Evolutionary conservation across 148 eudicot species (phyloP).

Genomic region (Camellia granthamiana): DNA sequence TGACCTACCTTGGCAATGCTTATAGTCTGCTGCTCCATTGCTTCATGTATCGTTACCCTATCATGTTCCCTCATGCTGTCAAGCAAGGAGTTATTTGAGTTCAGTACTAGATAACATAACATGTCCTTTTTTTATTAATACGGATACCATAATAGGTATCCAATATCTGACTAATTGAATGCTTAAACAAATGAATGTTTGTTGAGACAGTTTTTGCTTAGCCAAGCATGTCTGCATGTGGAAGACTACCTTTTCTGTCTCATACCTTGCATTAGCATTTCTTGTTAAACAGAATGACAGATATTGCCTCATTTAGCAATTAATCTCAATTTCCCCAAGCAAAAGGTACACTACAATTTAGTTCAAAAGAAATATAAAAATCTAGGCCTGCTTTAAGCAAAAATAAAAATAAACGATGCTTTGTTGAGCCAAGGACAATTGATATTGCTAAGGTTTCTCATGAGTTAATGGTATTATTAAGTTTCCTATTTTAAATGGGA

Average conservation of each 20-base stretch:
- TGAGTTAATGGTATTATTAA: background rate
- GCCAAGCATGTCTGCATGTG: background rate
- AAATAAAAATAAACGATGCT: background rate
- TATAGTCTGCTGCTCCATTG: slow-evolving; percentile 99
- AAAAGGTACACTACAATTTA: background rate
- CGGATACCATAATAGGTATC: background rate
- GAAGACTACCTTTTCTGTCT: slow-evolving; percentile 1
- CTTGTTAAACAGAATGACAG: background rate
- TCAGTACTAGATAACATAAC: background rate
- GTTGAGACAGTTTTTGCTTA: background rate
- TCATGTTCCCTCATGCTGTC: slow-evolving; percentile 99
- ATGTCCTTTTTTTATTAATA: background rate
- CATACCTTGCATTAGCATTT: background rate
- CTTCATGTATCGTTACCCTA: slow-evolving; percentile 96
- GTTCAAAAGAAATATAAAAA: too few species aligned
- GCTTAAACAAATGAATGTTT: background rate
- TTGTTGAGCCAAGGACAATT: background rate
- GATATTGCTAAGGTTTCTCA: background rate
- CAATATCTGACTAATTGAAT: background rate
- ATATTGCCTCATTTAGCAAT: background rate
- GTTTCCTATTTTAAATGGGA: background rate
- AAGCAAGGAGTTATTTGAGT: slow-evolving; percentile 8
- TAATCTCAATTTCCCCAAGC: background rate
- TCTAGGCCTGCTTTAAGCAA: background rate
- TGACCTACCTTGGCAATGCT: slow-evolving; percentile 73